Percentiles rank a stretch among this genome's conserved stretches.
These are phyloP conservation scores for Backusella tarrabulga DNA, from an alignment of 192 early-diverging fungal species.

Conservation along the genomic window DNA sequence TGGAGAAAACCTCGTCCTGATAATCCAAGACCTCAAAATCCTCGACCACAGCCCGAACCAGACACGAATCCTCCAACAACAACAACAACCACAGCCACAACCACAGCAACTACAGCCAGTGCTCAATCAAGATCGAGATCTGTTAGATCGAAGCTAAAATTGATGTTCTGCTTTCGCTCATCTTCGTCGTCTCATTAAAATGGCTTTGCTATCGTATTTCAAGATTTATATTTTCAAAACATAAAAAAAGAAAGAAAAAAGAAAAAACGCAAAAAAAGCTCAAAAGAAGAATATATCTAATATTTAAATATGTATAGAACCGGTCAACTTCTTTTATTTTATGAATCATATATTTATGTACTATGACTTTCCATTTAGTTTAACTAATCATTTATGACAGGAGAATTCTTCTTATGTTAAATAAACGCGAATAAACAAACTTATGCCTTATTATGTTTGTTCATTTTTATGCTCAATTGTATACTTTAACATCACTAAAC, in stretches of 20 bases:
- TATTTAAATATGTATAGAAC: slow-evolving; percentile 6
- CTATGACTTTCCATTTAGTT: not conserved
- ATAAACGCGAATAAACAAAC: slow-evolving; percentile 4
- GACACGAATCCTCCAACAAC: not conserved
- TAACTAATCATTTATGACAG: not conserved
- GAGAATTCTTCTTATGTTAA: slow-evolving; percentile 2
- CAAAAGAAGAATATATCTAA: not conserved
- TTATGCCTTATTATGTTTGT: not conserved
- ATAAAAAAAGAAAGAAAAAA: not conserved
- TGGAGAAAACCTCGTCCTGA: slow-evolving; percentile 2
- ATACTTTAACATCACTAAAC: not conserved
- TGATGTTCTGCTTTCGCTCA: not conserved
- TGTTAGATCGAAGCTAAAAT: not conserved
- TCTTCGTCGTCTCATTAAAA: not conserved
- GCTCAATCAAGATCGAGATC: not conserved
- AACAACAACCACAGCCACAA: not conserved
- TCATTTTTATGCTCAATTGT: not conserved
- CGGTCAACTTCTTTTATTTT: not conserved
- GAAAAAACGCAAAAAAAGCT: not conserved
- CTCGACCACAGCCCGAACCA: not conserved
- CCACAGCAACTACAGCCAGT: not conserved
- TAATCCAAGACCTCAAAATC: not conserved
- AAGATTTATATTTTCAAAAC: not conserved
- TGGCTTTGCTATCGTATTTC: not conserved
- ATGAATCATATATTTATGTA: not conserved